Evolutionary conservation across 148 eudicot genomes (phyloP).

Genomic region (Silene uniflora): DNA sequence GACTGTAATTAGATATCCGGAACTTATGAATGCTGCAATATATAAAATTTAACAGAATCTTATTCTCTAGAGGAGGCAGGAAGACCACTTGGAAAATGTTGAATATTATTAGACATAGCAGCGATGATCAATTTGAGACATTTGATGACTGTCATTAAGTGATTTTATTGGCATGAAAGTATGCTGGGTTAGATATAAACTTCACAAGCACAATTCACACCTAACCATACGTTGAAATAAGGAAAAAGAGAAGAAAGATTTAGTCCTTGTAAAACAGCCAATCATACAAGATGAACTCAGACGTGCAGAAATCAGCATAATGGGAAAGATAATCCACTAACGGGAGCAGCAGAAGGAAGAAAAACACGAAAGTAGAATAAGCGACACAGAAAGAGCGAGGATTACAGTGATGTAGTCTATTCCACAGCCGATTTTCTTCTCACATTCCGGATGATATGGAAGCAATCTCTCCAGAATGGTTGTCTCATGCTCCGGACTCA

Average conservation of each 20-base stretch:
- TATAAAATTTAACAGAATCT: neutral
- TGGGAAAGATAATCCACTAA: neutral
- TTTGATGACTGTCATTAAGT: neutral
- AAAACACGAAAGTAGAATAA: neutral
- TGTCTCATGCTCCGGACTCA: conserved; percentile 77
- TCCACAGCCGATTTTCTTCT: conserved; percentile 87
- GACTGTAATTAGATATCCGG: neutral
- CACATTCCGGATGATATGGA: conserved; percentile 78
- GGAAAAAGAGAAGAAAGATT: neutral
- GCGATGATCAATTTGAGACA: neutral
- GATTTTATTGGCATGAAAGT: neutral
- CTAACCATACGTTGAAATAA: neutral
- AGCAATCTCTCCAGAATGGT: conserved; percentile 71
- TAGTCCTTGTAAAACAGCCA: neutral
- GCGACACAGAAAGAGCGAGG: conserved; percentile 27
- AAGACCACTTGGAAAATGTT: neutral
- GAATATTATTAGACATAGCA: neutral
- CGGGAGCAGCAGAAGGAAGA: neutral
- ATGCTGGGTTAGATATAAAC: neutral
- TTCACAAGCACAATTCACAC: neutral
- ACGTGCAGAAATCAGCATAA: neutral
- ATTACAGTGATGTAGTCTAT: conserved; percentile 79
- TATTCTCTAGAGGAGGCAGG: neutral
- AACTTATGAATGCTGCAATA: neutral
- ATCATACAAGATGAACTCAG: neutral